Base-by-base conservation (phyloP, 202 grass and related monocot genomes). In the Schoenoplectus triqueter region DNA sequence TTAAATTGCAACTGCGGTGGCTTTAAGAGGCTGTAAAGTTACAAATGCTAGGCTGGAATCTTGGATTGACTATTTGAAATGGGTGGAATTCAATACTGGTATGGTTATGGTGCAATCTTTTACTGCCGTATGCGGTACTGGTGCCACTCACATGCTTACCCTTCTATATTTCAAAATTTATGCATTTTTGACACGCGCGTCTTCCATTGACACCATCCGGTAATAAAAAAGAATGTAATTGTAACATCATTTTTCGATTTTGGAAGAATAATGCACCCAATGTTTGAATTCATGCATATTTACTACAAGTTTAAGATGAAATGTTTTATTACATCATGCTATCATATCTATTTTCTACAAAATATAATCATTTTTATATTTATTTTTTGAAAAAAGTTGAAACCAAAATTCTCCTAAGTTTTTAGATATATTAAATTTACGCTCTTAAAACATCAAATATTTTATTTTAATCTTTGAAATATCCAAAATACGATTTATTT, bases 31-130 rank as follows among this genome's bases (percentile, higher is more conserved):
- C 86, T 49, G 76, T 82, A 49, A 77, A 87, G 89, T 83, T 82
- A 46, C 73, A 14, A 60, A 66, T 64, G 85, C 86, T 54, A 84
- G 77, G 75, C 74, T 86, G 85, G 73, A 86, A 84, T 57, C 73
- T 80, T 68, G 67, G 89, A 88, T 92, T 92, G 90, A 89, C 88
- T 89, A 86, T 87, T 91, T 85, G 50, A 85, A 81, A 74, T 84
- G 54, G 73, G 49, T 85, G 84, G 84, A 87, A 92, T 86, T 64
- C 65, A 64, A 86, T 56, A 69, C 75, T 54, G 80, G 66, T 67
- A 69, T n/a, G n/a, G 64, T 39, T 31, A 31, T 31, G 31, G 31
- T 31, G 31, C 55, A 73, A 88, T 80, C 63, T 86, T 90, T 95
- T 70, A 84, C 88, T 88, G 85, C 83, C 22, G 15, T 62, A 82